A percentile compares a stretch with the other conserved stretches of the same genome.
Evolutionary conservation across 148 eudicot genomes (phyloP).

Genomic region (Euryodendron excelsum): DNA sequence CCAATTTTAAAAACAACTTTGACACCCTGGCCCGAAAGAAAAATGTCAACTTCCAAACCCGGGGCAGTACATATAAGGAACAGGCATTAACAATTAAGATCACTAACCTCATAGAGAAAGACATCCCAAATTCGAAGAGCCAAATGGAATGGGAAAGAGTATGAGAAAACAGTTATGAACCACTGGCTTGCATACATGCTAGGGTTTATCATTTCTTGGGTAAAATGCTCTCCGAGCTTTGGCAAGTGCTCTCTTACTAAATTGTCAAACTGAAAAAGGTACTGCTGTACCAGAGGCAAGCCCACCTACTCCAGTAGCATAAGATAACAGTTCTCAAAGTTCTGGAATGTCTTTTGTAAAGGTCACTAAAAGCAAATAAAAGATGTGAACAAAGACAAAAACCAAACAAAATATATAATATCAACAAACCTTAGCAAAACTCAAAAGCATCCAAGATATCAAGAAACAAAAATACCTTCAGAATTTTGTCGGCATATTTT

Average conservation of each 20-base stretch:
- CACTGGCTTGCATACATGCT: conserved; percentile 99
- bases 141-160: conserved; percentile 92
- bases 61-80: neutral
- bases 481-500: too few relatives aligned
- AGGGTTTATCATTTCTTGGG: conserved; percentile 85
- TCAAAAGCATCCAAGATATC: too few relatives aligned
- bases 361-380: neutral
- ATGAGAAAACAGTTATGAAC: conserved; percentile 93
- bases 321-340: neutral
- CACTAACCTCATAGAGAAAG: conserved; percentile 79
- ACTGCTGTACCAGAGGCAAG: conserved; percentile 94
- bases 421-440: too few relatives aligned
- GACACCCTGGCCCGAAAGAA: conserved; percentile 57
- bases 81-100: neutral
- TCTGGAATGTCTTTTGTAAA: neutral
- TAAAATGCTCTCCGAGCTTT: conserved; percentile 89
- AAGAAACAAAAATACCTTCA: too few relatives aligned
- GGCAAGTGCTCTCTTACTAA: conserved; percentile 79
- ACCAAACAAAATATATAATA: too few relatives aligned
- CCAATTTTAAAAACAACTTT: conserved; percentile 88
- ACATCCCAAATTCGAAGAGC: conserved; percentile 95
- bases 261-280: conserved; percentile 79
- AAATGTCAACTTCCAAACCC: conserved; percentile 2
- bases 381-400: too few relatives aligned
- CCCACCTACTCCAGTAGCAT: conserved; percentile 58